Conservation (phyloP, 805 yeast genomes). For the Tetrapisispora taiwanensis region DNA sequence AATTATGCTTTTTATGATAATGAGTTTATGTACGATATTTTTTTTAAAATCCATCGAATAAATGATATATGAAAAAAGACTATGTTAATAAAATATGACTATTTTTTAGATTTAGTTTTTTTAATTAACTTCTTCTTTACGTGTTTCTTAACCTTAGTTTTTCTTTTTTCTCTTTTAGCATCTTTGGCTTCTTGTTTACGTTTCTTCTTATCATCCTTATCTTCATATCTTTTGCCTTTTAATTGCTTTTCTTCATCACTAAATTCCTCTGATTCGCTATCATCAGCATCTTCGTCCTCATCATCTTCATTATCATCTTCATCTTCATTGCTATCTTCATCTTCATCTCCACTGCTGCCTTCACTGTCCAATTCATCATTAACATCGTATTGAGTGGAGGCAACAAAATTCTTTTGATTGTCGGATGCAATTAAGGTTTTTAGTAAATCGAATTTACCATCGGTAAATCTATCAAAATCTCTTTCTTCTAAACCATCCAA, state of each 20-base stretch:
- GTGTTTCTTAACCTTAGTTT: conserved; percentile 74
- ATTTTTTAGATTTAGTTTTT: conserved; percentile 37
- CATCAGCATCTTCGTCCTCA: conserved; percentile 31
- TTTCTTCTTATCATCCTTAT: conserved; percentile 65
- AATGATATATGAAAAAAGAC: not conserved
- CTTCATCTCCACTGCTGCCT: conserved; percentile 11
- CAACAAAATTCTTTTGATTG: conserved; percentile 20
- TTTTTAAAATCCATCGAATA: no score
- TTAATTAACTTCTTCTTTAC: conserved; percentile 67
- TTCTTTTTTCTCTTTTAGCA: conserved; percentile 67
- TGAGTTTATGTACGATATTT: no score
- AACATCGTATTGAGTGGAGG: conserved; percentile 12
- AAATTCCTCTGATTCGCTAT: conserved; percentile 27
- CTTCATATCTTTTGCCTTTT: conserved; percentile 70
- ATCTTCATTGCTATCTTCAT: conserved; percentile 22
- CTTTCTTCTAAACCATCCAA: conserved; percentile 81
- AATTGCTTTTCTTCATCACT: conserved; percentile 31
- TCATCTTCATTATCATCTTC: conserved; percentile 24
- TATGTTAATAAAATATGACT: not conserved
- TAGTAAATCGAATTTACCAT: conserved; percentile 73
- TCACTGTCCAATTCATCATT: conserved; percentile 15
- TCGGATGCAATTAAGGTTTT: conserved; percentile 48
- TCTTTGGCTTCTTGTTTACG: conserved; percentile 71
- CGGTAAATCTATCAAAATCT: conserved; percentile 68
- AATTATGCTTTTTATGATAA: no score